Evolutionary conservation across 495 filamentous ascomycete species (phyloP).

Genomic region (Aspergillus funiculosus): DNA sequence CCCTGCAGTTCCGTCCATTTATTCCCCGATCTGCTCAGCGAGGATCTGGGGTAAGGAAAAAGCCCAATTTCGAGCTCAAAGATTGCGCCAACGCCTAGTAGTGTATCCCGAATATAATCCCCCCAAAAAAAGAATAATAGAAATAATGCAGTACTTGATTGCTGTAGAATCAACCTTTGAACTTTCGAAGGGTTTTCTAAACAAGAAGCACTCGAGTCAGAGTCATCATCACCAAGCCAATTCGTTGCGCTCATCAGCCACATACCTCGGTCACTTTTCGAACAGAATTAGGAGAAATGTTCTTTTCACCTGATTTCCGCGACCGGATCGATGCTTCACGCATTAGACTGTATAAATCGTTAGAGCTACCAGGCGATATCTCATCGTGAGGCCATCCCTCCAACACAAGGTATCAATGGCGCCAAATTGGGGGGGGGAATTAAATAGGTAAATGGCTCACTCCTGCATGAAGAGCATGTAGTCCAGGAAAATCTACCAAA

Average conservation of each 20-base stretch:
- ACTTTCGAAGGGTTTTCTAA: constrained; percentile 67
- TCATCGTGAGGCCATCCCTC: neutral
- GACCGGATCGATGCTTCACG: constrained; percentile 75
- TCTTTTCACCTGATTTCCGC: constrained; percentile 66
- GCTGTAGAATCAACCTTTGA: constrained; percentile 68
- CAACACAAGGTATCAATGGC: neutral
- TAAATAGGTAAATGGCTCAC: constrained; percentile 38
- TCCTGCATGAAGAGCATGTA: constrained; percentile 88
- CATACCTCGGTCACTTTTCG: constrained; percentile 71
- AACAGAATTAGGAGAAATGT: constrained; percentile 66
- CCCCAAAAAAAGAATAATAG: too few species aligned
- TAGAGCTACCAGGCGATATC: constrained; percentile 2
- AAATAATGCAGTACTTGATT: too few species aligned
- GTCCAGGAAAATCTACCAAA: constrained; percentile 71
- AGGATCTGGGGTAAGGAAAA: too few species aligned
- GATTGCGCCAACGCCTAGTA: too few species aligned
- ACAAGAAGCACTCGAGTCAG: constrained; percentile 8
- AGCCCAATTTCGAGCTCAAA: too few species aligned
- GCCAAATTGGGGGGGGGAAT: neutral
- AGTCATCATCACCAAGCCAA: neutral
- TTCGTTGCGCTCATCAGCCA: neutral
- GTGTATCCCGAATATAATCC: too few species aligned
- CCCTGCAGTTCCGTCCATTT: too few species aligned
- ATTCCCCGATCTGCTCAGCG: too few species aligned
- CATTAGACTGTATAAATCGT: constrained; percentile 55